A percentile compares a stretch with the other conserved stretches of the same genome.
Evolutionary conservation across 176 grass and related monocot species (phyloP).

Genomic region (Carex kokanica): DNA sequence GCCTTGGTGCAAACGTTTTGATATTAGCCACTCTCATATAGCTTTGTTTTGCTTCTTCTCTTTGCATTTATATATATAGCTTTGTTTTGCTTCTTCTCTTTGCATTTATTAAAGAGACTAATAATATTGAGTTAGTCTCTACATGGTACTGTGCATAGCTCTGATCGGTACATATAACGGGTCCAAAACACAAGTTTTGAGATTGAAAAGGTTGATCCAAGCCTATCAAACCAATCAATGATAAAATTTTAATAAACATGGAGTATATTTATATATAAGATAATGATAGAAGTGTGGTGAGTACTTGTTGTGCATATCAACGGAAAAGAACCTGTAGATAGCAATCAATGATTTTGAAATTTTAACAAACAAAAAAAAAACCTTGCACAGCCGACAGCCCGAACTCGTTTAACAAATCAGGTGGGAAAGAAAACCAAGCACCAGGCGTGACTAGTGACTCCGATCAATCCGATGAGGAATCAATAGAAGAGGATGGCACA

Average conservation of each 20-base stretch:
- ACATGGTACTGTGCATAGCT: background rate
- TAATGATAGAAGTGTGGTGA: too few species aligned
- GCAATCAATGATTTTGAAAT: constrained; percentile 13
- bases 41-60: too few species aligned
- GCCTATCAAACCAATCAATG: background rate
- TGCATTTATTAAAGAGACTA: background rate
- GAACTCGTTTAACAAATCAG: constrained; percentile 60
- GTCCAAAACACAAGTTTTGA: background rate
- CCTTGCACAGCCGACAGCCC: constrained; percentile 57
- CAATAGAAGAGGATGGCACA: constrained; percentile 46
- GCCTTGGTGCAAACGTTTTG: too few species aligned
- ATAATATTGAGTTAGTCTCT: background rate
- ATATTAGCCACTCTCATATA: too few species aligned
- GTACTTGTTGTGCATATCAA: too few species aligned
- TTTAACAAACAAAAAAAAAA: background rate
- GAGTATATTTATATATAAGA: too few species aligned
- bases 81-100: background rate
- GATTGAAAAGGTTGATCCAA: background rate
- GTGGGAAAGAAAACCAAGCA: constrained; percentile 57
- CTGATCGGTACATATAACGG: background rate
- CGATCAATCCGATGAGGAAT: constrained; percentile 67
- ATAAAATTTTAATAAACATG: too few species aligned
- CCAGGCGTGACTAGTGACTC: constrained; percentile 69
- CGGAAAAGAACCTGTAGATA: background rate
- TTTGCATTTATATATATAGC: too few species aligned